Conservation (phyloP, 768 basidiomycete genomes). For the Collybia sp. region DNA sequence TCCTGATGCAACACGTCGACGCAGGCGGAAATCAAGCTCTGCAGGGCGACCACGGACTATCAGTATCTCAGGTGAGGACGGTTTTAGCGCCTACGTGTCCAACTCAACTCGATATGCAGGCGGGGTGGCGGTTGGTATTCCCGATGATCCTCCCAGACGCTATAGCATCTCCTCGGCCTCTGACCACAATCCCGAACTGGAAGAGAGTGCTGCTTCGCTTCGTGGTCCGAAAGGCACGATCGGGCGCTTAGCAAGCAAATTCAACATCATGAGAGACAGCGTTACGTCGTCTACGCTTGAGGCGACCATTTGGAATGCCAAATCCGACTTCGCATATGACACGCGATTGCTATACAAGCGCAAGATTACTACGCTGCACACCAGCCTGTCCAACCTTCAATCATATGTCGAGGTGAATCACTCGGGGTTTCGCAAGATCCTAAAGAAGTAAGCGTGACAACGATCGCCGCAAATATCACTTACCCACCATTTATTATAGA, state of each 20-base stretch:
- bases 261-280: conserved; percentile 50
- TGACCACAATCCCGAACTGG: neutral
- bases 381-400: conserved; percentile 68
- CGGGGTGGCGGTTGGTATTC: neutral
- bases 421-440: conserved; percentile 90
- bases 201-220: neutral
- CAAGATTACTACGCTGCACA: conserved; percentile 78
- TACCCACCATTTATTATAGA: conserved; percentile 28
- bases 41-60: conserved; percentile 10
- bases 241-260: conserved; percentile 39
- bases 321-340: conserved; percentile 78
- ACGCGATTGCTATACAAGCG: conserved; percentile 85
- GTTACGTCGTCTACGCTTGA: conserved; percentile 30
- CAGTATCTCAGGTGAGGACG: neutral
- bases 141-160: conserved; percentile 9
- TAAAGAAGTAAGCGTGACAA: conserved; percentile 72
- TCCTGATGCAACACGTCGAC: conserved; percentile 27
- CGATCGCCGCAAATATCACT: neutral
- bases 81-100: neutral
- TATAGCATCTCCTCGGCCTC: conserved; percentile 11
- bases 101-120: too few species aligned
- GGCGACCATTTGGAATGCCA: conserved; percentile 72
- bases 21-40: conserved; percentile 29
- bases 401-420: conserved; percentile 91
- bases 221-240: conserved; percentile 13